Conservation (phyloP, 495 filamentous ascomycete species). For the Articulospora tetracladia region DNA sequence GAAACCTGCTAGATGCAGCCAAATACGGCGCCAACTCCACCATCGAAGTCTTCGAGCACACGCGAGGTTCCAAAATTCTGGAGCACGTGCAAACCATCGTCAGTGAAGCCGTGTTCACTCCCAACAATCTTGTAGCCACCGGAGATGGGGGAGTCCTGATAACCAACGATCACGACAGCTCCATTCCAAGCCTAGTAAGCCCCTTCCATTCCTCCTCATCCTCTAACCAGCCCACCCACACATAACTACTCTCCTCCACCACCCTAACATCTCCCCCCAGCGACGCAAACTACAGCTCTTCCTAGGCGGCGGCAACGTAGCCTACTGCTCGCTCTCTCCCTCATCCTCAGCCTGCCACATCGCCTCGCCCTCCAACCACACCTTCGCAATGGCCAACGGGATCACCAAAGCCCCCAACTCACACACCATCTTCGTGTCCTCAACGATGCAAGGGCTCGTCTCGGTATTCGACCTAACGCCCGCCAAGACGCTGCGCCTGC, state of each 20-base stretch:
- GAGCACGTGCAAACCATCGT: conserved; percentile 27
- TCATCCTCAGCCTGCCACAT: conserved; percentile 10
- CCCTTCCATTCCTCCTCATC: not conserved
- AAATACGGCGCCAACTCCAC: conserved; percentile 31
- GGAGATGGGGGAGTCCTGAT: conserved; percentile 24
- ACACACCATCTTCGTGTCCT: conserved; percentile 29
- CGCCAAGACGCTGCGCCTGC: conserved; percentile 10
- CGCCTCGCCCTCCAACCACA: conserved; percentile 17
- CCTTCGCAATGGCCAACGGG: conserved; percentile 33
- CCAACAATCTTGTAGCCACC: conserved; percentile 27
- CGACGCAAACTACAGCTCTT: not conserved
- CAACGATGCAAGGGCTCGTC: conserved; percentile 19
- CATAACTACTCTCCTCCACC: not conserved
- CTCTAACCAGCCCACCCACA: conserved; percentile 4
- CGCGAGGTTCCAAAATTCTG: conserved; percentile 11
- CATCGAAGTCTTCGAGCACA: conserved; percentile 29
- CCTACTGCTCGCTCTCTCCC: conserved; percentile 21
- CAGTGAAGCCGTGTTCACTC: conserved; percentile 26
- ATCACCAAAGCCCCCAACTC: conserved; percentile 14
- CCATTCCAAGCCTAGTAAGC: conserved; percentile 23
- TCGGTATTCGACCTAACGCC: conserved; percentile 19
- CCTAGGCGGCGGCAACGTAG: conserved; percentile 21
- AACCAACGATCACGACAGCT: conserved; percentile 32
- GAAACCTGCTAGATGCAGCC: conserved; percentile 24
- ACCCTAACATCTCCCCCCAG: no score